These are phyloP conservation scores for Entomortierella parvispora DNA, from an alignment of 192 early-diverging fungal species.

Conservation along the genomic window DNA sequence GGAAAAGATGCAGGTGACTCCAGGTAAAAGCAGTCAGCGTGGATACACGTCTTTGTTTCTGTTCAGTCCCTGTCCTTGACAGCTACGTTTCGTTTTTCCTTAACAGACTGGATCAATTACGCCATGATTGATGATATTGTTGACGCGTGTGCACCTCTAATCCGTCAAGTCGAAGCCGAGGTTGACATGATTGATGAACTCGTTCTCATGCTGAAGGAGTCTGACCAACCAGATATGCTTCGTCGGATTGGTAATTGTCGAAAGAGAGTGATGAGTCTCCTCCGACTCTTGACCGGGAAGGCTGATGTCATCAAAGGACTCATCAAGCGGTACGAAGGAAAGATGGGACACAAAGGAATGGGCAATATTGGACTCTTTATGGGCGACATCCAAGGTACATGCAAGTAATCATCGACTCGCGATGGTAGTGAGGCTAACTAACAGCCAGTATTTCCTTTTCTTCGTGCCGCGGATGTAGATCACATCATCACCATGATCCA, in stretches of 20 bases:
- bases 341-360: constrained; percentile 37
- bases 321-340: constrained; percentile 65
- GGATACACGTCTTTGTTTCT: no score
- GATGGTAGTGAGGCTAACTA: no score
- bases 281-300: constrained; percentile 61
- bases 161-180: constrained; percentile 82
- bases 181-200: constrained; percentile 85
- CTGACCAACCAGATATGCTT: constrained; percentile 68
- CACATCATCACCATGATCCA: constrained; percentile 84
- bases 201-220: constrained; percentile 78
- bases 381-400: constrained; percentile 78
- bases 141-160: constrained; percentile 79
- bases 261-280: constrained; percentile 58
- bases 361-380: constrained; percentile 76
- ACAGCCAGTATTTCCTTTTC: no score
- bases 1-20: constrained; percentile 71
- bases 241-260: constrained; percentile 62
- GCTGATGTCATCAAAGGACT: constrained; percentile 66
- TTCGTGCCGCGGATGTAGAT: no score
- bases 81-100: not conserved
- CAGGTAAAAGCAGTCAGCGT: constrained; percentile 50
- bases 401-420: no score
- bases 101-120: constrained; percentile 63
- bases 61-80: no score
- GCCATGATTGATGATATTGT: constrained; percentile 86